Evolutionary conservation across 345 rosid species (phyloP), one percentile per base, ranked within the genome.

Genomic region (Camelina sativa): DNA sequence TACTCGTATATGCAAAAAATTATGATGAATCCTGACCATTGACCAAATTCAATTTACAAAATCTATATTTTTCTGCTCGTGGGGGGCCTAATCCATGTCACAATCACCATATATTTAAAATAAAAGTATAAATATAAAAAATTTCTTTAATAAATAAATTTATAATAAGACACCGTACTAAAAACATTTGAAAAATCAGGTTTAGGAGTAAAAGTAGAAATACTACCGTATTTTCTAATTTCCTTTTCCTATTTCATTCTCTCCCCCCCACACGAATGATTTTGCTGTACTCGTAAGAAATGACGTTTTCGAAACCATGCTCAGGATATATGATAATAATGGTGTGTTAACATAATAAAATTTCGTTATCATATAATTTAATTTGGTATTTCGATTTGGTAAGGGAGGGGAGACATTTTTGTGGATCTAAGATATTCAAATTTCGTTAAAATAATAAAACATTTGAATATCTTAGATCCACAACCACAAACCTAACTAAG

Each of bases 1-100:
- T 67, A 37, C 22, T 20, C 3, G 20, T n/a, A 35, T 46, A 35
- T 1, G 69, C n/a, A 75, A 59, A 34, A 6, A 6, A 34, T 34
- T 34, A 34, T 59, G 50, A 67, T 51, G 47, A 67, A 52, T 67
- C 67, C 66, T 71, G 80, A 76, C 76, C 71, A 64, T 70, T 76
- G 80, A 76, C 80, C 76, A 70, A 56, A 37, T 38, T 38, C 41
- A 30, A 10, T 69, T 34, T 68, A 69, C 64, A 61, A 34, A 76
- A 62, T 76, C 74, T 76, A 60, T 43, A 34, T 40, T 38, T 48
- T 51, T 34, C 37, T 34, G 7, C 2, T 40, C 41, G 12, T n/a
- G 55, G 54, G 75, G 75, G 75, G 40, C 71, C 60, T 3, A 4
- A 1, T 43, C 28, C 43, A 76, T 69, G 75, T 69, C 75, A 76